Base-by-base conservation (phyloP, 345 rosid species). In the Populus ilicifolia region DNA sequence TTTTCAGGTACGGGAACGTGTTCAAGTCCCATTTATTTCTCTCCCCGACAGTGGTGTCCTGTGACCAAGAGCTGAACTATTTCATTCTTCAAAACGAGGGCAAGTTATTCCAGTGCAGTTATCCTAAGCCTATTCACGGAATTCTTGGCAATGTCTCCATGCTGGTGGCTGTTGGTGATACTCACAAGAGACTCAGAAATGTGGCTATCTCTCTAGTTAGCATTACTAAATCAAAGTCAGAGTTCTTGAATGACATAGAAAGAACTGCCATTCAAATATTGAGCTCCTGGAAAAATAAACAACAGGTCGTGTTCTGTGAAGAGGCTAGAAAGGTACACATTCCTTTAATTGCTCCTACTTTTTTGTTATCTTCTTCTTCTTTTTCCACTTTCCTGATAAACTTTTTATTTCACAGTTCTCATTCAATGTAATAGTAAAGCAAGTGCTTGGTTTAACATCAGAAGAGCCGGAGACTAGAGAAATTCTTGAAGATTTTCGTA, bases 361-460 rank as follows among this genome's bases (percentile, higher is more conserved):
- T 69, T 6, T 8, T 29, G 6, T 23, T 16, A 9, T 16, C 39
- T 30, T 56, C 30, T 64, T 23, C 38, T 41, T 29, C 30, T 20
- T 56, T 38, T 0, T 3, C 35, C 35, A 30, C 33, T 30, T 18
- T 71, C 21, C 5, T 18, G 18, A 44, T 44, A 1, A 13, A 13
- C 4, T 43, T 76, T 65, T 56, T 44, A 54, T 75, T 70, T 13
- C 23, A 73, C 76, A 89, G 92, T 89, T 87, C 82, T 86, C 90
- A 69, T 87, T 89, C 87, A 89, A 89, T 81, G 90, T 89, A 79
- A 87, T 89, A 80, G 86, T 87, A 35, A 89, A 87, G 84, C 90
- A 86, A 66, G 89, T 89, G 78, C 79, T 89, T 39, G 89, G 92
- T 54, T 79, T 89, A 64, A 85, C 80, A 56, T 84, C 90, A 12